These are phyloP conservation scores for Crithidia thermophila DNA, from an alignment of 208 protist species.

Conservation along the genomic window DNA sequence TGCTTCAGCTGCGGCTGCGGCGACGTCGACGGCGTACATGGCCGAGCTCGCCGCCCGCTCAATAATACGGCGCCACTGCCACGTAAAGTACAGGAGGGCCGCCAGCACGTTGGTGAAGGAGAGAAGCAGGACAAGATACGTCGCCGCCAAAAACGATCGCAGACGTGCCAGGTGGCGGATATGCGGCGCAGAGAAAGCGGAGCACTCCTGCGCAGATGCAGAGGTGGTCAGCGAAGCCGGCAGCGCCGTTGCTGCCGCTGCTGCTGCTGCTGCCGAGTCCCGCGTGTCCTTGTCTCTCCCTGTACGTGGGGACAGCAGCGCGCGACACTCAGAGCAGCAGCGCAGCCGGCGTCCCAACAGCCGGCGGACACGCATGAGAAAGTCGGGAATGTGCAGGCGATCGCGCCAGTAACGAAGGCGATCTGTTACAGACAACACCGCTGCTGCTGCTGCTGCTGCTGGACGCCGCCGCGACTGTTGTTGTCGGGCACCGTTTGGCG, in stretches of 20 bases:
- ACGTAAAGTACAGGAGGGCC: constrained; percentile 22
- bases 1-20: background rate
- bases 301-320: too few species aligned
- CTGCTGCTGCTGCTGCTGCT: too few species aligned
- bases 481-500: too few species aligned
- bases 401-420: background rate
- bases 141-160: background rate
- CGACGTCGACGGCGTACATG: constrained; percentile 22
- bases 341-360: background rate
- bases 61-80: constrained; percentile 22
- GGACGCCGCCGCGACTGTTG: too few species aligned
- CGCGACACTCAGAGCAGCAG: too few species aligned
- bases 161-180: background rate
- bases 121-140: constrained; percentile 16
- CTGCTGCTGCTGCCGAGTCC: background rate
- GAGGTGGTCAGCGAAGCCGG: background rate
- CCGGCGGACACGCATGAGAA: constrained; percentile 12
- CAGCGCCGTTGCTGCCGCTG: too few species aligned
- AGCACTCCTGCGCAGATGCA: background rate
- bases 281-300: too few species aligned
- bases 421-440: background rate
- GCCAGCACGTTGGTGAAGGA: constrained; percentile 3
- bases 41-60: constrained; percentile 3
- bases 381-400: constrained; percentile 5
- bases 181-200: background rate